Evolutionary conservation across 1,139 yeast genomes (phyloP).

Genomic region (Scheffersomyces illinoinensis): DNA sequence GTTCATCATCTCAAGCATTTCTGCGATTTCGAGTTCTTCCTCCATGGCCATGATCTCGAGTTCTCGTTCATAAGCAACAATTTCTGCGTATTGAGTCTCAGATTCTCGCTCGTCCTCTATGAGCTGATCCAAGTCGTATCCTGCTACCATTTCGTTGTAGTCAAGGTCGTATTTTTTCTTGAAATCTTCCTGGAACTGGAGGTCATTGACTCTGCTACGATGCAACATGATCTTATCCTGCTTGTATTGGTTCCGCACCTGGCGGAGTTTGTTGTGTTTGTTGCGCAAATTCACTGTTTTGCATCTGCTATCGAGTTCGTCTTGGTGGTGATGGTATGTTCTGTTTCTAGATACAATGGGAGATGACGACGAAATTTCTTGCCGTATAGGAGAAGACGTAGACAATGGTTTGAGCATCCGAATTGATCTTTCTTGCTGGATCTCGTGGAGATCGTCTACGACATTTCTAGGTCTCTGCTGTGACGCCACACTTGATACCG

Average conservation of each 20-base stretch:
- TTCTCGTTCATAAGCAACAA: constrained; percentile 15
- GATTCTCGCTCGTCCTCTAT: constrained; percentile 31
- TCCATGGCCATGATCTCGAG: constrained; percentile 17
- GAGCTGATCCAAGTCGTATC: constrained; percentile 28
- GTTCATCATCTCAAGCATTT: constrained; percentile 10
- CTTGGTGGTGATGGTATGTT: background rate
- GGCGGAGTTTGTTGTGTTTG: constrained; percentile 28
- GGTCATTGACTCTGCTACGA: constrained; percentile 26
- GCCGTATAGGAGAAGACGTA: background rate
- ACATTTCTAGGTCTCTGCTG: constrained; percentile 4
- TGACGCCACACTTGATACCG: background rate
- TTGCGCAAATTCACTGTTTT: constrained; percentile 20
- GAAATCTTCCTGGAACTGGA: constrained; percentile 22
- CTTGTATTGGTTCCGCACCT: constrained; percentile 30
- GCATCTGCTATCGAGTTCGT: background rate
- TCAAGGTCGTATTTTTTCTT: constrained; percentile 18
- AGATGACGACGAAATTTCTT: background rate
- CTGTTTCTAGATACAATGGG: background rate
- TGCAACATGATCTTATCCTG: constrained; percentile 21
- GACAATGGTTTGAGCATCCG: constrained; percentile 5
- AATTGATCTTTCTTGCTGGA: constrained; percentile 9
- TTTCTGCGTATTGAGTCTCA: constrained; percentile 6
- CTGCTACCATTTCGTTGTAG: constrained; percentile 15
- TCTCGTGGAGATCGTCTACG: constrained; percentile 8
- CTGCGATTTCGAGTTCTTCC: constrained; percentile 24